Base-by-base conservation (phyloP, 1,139 yeast species). In the Pichia sp. region DNA sequence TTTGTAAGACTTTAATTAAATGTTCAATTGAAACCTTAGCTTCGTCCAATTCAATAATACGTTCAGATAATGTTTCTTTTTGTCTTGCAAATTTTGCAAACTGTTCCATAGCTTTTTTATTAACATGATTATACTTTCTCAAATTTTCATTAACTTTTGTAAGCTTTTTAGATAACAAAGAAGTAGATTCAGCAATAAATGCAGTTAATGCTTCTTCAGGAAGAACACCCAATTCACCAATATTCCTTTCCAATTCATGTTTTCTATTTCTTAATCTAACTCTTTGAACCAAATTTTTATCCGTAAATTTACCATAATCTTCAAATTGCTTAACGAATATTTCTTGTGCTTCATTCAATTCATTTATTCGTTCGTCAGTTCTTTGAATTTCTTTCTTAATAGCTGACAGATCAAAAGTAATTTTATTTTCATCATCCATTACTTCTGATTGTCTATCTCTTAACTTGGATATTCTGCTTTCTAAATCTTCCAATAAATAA, bases 71-170 rank as follows among this genome's bases (percentile, higher is more conserved):
- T 7, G 79, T 82, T 38, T 77, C 82, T 43, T 84, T 71, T 59
- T 88, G 93, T 47, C 74, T 77, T 14, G 84, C 76, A 58, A 88
- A 89, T 33, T 76, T 79, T 42, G 72, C 68, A 58, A 73, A 86
- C 58, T 91, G 96, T 55, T 89, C 97, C 52, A 85, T 69, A 0
- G 98, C 96, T 56, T 87, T 85, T 57, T 84, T 85, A 63, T 91
- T 91, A 44, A 91, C 85, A 60, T 87, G 95, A 19, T 77, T 74
- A 59, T 76, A 83, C 52, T 77, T 72, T 31, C 74, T 72, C 34
- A 88, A 67, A 27, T 73, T 74, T 32, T 73, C 75, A 38, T 80
- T 78, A 6, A 79, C 72, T 31, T 64, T 63, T 43, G 76, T 79
- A 50, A 87, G 68, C 43, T 72, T 66, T n/a, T 59, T 56, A 36